These are phyloP conservation scores for Panicum miliaceum DNA, from an alignment of 176 grass and related monocot genomes.

Conservation along the genomic window DNA sequence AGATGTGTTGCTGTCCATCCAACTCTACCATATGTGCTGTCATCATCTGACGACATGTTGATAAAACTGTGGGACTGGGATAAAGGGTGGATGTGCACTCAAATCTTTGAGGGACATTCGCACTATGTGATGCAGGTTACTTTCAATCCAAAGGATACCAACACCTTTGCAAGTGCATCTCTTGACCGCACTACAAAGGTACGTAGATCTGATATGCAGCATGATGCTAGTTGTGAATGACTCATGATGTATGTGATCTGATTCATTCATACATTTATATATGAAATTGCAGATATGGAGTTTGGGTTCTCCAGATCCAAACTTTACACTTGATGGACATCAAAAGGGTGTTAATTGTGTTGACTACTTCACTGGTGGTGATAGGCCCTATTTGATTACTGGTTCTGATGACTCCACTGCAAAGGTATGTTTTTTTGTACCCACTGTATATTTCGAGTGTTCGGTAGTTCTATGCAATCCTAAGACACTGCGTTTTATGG, in stretches of 20 bases:
- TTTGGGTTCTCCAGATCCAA: slow-evolving; percentile 98
- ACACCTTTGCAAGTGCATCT: slow-evolving; percentile 98
- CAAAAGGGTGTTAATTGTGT: slow-evolving; percentile 98
- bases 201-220: not conserved
- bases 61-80: slow-evolving; percentile 99
- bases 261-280: slow-evolving; percentile 24
- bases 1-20: slow-evolving; percentile 98
- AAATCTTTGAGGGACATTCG: slow-evolving; percentile 99
- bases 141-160: slow-evolving; percentile 97
- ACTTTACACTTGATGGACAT: slow-evolving; percentile 96
- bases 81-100: slow-evolving; percentile 97
- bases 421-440: slow-evolving; percentile 66
- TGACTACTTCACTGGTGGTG: slow-evolving; percentile 99
- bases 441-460: slow-evolving; percentile 17
- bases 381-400: slow-evolving; percentile 96
- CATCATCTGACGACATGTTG: slow-evolving; percentile 99
- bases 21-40: slow-evolving; percentile 92
- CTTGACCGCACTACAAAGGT: slow-evolving; percentile 99
- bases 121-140: slow-evolving; percentile 99
- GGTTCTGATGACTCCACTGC: slow-evolving; percentile 99
- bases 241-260: slow-evolving; percentile 31
- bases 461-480: slow-evolving; percentile 19
- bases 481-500: slow-evolving; percentile 36
- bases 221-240: slow-evolving; percentile 33
- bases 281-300: slow-evolving; percentile 85